phyloP scores from a whole-genome alignment of 768 basidiomycete species.

The Suillus lakei region DNA sequence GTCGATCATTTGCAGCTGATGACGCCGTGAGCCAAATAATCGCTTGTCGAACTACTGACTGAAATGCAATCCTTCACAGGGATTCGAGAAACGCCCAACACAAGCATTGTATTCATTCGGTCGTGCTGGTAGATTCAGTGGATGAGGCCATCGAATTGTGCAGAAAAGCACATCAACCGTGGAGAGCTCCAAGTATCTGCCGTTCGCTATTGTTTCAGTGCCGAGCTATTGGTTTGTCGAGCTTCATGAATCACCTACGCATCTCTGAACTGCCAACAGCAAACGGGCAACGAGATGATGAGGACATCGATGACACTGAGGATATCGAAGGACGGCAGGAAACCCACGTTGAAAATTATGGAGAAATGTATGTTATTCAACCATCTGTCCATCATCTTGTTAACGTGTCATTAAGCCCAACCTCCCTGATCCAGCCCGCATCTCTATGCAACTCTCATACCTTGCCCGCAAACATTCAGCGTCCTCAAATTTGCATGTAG shows the following conservation, averaged over 20 bases:
- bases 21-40: slow-evolving; percentile 63
- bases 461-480: slow-evolving; percentile 65
- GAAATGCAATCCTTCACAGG: slow-evolving; percentile 45
- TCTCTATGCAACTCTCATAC: slow-evolving; percentile 87
- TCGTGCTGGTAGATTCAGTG: slow-evolving; percentile 78
- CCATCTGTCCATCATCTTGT: neutral
- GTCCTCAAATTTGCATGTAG: slow-evolving; percentile 76
- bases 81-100: slow-evolving; percentile 77
- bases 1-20: slow-evolving; percentile 67
- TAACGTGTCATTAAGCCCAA: slow-evolving; percentile 40
- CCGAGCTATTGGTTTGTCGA: slow-evolving; percentile 65
- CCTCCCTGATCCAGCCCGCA: too few species aligned
- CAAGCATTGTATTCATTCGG: slow-evolving; percentile 83
- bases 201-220: slow-evolving; percentile 82
- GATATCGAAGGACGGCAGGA: slow-evolving; percentile 64
- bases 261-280: slow-evolving; percentile 46
- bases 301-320: slow-evolving; percentile 69
- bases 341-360: slow-evolving; percentile 81
- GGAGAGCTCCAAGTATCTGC: slow-evolving; percentile 88
- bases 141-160: slow-evolving; percentile 85
- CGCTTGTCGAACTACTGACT: neutral
- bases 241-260: neutral
- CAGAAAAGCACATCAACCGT: slow-evolving; percentile 82
- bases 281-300: slow-evolving; percentile 53
- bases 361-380: slow-evolving; percentile 62